These are phyloP conservation scores for Capsella bursapastoris DNA, from an alignment of 345 rosid genomes.

Conservation along the genomic window DNA sequence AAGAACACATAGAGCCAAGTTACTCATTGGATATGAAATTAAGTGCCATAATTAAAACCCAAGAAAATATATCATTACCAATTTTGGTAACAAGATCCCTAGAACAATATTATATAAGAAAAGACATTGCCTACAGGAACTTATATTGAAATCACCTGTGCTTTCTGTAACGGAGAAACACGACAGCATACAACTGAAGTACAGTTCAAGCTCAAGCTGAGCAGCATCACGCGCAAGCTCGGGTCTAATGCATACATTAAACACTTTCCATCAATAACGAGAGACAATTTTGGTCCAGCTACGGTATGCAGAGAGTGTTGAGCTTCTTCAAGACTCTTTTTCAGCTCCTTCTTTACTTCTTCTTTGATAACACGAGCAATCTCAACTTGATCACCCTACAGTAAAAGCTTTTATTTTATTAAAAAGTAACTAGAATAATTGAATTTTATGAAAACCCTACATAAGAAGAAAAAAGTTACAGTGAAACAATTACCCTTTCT, in stretches of 20 bases:
- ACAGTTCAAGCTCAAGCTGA: conserved; percentile 95
- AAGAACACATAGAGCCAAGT: conserved; percentile 19
- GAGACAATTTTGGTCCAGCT: conserved; percentile 84
- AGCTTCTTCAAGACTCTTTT: conserved; percentile 84
- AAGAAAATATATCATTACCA: conserved; percentile 1
- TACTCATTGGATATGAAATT: background rate
- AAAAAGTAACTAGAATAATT: conserved; percentile 11
- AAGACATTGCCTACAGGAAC: background rate
- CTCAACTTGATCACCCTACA: conserved; percentile 95
- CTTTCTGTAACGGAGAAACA: conserved; percentile 98
- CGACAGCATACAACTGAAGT: conserved; percentile 98
- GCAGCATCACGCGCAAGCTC: conserved; percentile 75
- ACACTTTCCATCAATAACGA: conserved; percentile 96
- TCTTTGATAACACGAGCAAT: conserved; percentile 84
- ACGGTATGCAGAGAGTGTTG: conserved; percentile 57
- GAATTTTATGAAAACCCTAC: conserved; percentile 14
- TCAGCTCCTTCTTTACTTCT: conserved; percentile 80
- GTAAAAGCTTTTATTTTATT: background rate
- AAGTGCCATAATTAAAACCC: conserved; percentile 10
- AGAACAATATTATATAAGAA: background rate
- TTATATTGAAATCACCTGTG: conserved; percentile 64
- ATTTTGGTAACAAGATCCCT: conserved; percentile 2
- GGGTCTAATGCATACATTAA: conserved; percentile 97
- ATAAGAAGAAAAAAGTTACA: conserved; percentile 20
- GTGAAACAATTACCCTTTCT: conserved; percentile 66